Evolutionary conservation across 768 basidiomycete genomes (phyloP), one percentile per base, ranked within the genome.

Genomic region (Tylopilus subfusipes): DNA sequence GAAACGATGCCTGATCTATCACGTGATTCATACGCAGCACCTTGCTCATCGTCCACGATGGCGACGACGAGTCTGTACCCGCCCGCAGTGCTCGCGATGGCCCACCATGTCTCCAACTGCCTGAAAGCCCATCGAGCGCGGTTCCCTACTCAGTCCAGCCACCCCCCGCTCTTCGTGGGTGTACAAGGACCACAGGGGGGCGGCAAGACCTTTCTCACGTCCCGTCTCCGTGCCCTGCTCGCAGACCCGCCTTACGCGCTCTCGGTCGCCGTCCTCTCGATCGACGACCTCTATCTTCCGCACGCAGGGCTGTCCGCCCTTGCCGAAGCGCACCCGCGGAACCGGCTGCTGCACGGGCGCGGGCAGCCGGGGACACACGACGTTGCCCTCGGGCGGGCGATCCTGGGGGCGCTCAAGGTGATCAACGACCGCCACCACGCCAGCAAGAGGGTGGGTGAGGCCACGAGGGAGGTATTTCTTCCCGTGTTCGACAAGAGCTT

Each of bases 291-390:
- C 7, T 97, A 97, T 73, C 81, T 92, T 34, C 80, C 90, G 1
- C 87, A 93, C 61, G 73, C 75, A 2, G 78, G 67, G 0, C 79
- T 95, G 34, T 68, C 73, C 4, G 68, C 71, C 0, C 77, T 96
- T 19, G 84, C 90, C 9, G 50, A 59, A 42, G 42, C 52, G 2
- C 36, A 72, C 51, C 81, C 86, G 1, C 62, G 70, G 4, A 95
- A 96, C 64, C 61, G 66, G 22, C 75, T 98, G 2, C 78, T 93
- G 66, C 75, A 78, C 7, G 94, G 95, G 11, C 82, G 94, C n/a
- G 94, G 94, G 1, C 91, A 86, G 60, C 94, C 94, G 0, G 94
- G 95, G 1, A 98, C 94, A 9, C 94, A 98, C 66, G 95, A 98
- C 65, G 68, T 90, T 29, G 63, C 69, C 2, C 80, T 97, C 13